Base-by-base conservation (phyloP, 345 rosid species). In the Linum usitatissimum region DNA sequence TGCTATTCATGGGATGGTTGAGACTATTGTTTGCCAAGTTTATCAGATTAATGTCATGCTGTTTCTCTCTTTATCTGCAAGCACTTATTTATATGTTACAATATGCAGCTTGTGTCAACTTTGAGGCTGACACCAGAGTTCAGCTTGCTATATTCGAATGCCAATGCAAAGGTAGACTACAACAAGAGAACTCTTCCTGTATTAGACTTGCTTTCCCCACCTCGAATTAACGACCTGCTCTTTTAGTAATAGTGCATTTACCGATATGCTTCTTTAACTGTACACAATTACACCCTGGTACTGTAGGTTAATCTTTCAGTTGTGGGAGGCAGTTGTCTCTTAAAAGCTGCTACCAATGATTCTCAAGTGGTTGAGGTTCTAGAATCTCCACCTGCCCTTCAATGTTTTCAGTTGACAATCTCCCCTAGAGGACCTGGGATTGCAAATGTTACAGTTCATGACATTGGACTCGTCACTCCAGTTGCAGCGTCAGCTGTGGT, bases 321-420 rank as follows among this genome's bases (percentile, higher is more conserved):
- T 69, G 73, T 69, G 73, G 98, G 98, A 64, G 98, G 98, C 61
- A 92, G 95, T 76, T 89, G 96, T 74, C 81, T 81, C 70, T 79
- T 85, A 82, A 87, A 92, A 80, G 80, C 86, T 71, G 73, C 68
- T 76, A 86, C 86, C 56, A 89, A 89, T 76, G 82, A 86, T 82
- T 75, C 98, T 66, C 84, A 70, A 68, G 87, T 92, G 53, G 86
- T 86, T 58, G 95, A 92, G 75, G 81, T 86, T 66, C 70, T 82
- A 77, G 88, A 72, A 55, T 64, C 91, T 45, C 87, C 89, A 49
- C 75, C 83, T 66, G 84, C 78, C 65, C 73, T 89, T 73, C 93
- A 84, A 57, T 92, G 98, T 85, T 68, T 65, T 56, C 95, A 89
- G 60, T 64, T 88, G 79, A 71, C 73, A 57, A 69, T 92, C 64